Evolutionary conservation across 495 filamentous ascomycete genomes (phyloP), one percentile per base, ranked within the genome.

Genomic region (Pyrenula aspistea): DNA sequence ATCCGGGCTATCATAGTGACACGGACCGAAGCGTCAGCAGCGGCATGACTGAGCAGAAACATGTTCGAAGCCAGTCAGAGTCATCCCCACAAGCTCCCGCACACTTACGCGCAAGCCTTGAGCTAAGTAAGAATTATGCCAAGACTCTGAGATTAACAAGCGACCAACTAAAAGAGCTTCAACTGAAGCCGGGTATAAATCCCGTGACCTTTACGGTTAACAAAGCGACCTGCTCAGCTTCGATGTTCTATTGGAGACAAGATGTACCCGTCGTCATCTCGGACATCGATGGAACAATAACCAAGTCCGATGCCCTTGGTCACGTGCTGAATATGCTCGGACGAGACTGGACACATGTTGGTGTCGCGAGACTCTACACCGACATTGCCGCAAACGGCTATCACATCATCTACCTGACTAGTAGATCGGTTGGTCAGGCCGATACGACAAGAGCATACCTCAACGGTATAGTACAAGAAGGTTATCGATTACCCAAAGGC

Each of bases 231-330:
- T 97, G 94, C 71, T 81, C 82, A 31, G 94, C 91, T 1, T 85
- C 77, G 60, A 96, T 99, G 87, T 99, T 86, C 62, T 77, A 92
- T 56, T 97, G 93, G 93, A 84, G 79, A 61, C 80, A 91, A 57
- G 87, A 93, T 60, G 84, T 83, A 0, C 94, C 93, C 0, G 90
- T 96, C 53, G 92, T 99, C 22, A 96, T 99, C 60, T 96, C 91
- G 12, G 93, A 99, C 71, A 96, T 99, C 62, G 93, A 99, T 72
- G 93, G 93, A 22, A 99, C 93, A 21, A 99, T 99, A 61, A 99
- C 93, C 51, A 99, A 97, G 57, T 96, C 92, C 3, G 93, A 99
- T 73, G 93, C 91, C 2, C 75, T 97, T 19, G 93, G 93, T n/a
- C 93, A 99, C 60, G 91, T 99, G 53, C 70, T 99, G 49, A 97